Conservation (phyloP, 331 rosid genomes). For the Pyrus hybrid region DNA sequence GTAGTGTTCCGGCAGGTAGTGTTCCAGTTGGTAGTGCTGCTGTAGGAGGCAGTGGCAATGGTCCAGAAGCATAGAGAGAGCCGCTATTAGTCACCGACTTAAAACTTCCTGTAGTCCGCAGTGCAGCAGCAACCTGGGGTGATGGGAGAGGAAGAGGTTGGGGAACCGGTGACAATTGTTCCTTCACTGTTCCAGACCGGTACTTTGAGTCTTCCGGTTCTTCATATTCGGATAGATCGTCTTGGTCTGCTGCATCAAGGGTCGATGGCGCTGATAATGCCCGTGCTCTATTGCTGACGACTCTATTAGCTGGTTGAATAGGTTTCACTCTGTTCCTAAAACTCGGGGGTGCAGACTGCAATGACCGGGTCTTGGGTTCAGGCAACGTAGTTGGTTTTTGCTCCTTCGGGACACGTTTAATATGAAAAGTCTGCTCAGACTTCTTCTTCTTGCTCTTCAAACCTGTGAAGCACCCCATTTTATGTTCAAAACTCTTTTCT, state of each 20-base stretch:
- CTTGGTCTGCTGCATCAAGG: constrained; percentile 94
- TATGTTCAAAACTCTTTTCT: constrained; percentile 16
- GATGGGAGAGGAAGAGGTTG: constrained; percentile 98
- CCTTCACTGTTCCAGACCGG: constrained; percentile 49
- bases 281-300: constrained; percentile 44
- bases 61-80: constrained; percentile 67
- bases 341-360: constrained; percentile 97
- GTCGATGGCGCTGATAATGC: constrained; percentile 90
- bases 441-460: constrained; percentile 82
- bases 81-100: constrained; percentile 56
- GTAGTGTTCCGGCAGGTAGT: constrained; percentile 44
- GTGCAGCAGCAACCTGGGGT: constrained; percentile 40
- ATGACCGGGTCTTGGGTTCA: constrained; percentile 64
- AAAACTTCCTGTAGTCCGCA: constrained; percentile 67
- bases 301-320: constrained; percentile 42
- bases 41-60: constrained; percentile 85
- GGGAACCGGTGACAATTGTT: constrained; percentile 54
- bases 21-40: constrained; percentile 29
- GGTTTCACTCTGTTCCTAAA: constrained; percentile 87
- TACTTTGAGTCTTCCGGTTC: constrained; percentile 66
- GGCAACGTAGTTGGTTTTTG: constrained; percentile 60
- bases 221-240: constrained; percentile 56
- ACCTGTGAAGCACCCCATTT: constrained; percentile 86
- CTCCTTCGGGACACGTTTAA: constrained; percentile 46
- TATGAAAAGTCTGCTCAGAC: constrained; percentile 32